Evolutionary conservation across 768 basidiomycete genomes (phyloP), one percentile per base, ranked within the genome.

Genomic region (Phallus indusiatus): DNA sequence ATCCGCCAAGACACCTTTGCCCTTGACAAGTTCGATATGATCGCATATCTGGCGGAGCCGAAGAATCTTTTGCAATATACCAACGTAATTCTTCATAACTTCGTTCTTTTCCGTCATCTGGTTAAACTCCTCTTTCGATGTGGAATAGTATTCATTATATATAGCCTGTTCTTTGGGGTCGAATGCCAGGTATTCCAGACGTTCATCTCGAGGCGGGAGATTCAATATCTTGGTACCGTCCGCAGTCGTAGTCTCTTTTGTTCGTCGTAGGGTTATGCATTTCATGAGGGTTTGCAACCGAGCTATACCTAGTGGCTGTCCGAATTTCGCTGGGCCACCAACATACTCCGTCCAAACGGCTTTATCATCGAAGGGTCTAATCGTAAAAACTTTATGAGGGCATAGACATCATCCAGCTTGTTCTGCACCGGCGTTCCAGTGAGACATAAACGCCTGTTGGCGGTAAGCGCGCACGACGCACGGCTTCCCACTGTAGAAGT

Each of bases 371-470:
- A 98, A 86, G 1, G 96, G 96, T 84, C 80, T 65, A 98, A 71
- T 20, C 94, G 87, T 56, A 99, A 74, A 74, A 99, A 98, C 72
- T 96, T 96, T 78, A 99, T 85, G 60, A 99, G 78, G 5, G 96
- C 96, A 71, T 88, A 98, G 53, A 99, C 88, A 68, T 99, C 96
- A 73, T 98, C 96, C 55, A 98, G 82, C 72, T 95, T 96, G 78
- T 99, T 99, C 75, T 99, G 96, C 37, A 99, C 93, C 1, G 96
- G 96, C 8, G 96, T 99, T 58, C 96, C 96, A n/a, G 94, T 94
- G 46, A 99, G 76, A 70, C 92, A 94, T 47, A 97, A 76, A 16
- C 96, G 85, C 55, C 96, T 85, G 68, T 97, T 91, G 16, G 96
- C 92, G 71, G 88, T 81, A 53, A 99, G 80, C 70, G 96, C 94